Conservation (phyloP, 495 filamentous ascomycete genomes). For the Endocarpon pusillum region DNA sequence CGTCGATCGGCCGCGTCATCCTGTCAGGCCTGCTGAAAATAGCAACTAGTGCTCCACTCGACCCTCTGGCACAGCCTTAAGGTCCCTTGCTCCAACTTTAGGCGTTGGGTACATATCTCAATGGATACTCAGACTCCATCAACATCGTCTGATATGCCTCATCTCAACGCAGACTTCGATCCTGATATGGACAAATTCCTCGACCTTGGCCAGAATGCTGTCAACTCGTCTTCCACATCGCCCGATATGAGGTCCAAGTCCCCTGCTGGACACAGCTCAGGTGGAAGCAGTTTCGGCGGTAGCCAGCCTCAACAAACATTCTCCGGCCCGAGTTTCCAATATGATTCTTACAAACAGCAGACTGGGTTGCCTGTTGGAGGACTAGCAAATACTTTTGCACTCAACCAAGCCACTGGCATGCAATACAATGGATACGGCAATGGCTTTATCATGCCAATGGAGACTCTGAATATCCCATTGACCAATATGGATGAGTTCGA, state of each 20-base stretch:
- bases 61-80: too few species aligned
- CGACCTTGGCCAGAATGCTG: constrained; percentile 29
- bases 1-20: too few species aligned
- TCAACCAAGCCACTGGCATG: constrained; percentile 39
- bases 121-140: constrained; percentile 11
- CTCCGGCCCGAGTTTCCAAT: constrained; percentile 76
- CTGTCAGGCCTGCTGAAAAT: too few species aligned
- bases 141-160: constrained; percentile 12
- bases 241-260: constrained; percentile 24
- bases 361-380: constrained; percentile 72
- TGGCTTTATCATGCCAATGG: constrained; percentile 20
- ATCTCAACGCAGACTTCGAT: constrained; percentile 21
- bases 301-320: constrained; percentile 38
- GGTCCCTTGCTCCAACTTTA: too few species aligned
- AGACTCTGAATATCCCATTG: constrained; percentile 8
- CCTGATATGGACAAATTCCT: constrained; percentile 33
- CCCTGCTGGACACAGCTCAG: constrained; percentile 22
- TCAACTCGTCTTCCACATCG: constrained; percentile 17
- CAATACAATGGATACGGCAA: constrained; percentile 32
- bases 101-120: too few species aligned
- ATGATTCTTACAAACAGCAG: constrained; percentile 81
- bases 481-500: constrained; percentile 30
- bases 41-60: too few species aligned
- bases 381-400: constrained; percentile 48
- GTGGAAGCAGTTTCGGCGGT: constrained; percentile 20